Evolutionary conservation across 768 basidiomycete species (phyloP).

Genomic region (Pilatotrama ljubarskyi): DNA sequence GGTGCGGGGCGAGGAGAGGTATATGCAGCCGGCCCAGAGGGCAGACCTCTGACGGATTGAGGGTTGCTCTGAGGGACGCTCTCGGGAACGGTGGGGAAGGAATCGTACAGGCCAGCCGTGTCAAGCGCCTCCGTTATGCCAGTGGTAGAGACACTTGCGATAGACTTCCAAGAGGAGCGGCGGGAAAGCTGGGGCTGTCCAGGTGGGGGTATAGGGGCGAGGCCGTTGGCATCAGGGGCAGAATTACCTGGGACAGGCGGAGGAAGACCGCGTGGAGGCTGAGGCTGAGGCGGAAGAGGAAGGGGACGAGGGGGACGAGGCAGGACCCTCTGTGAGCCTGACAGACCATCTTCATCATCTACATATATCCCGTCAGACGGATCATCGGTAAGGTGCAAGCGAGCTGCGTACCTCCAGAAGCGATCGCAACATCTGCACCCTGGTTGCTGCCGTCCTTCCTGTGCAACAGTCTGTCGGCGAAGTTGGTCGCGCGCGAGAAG

Average conservation of each 20-base stretch:
- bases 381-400: too few species aligned
- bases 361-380: too few species aligned
- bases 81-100: constrained; percentile 69
- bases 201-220: constrained; percentile 8
- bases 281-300: constrained; percentile 13
- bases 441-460: constrained; percentile 25
- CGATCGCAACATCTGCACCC: constrained; percentile 12
- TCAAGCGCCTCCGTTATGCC: constrained; percentile 51
- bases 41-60: not conserved
- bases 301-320: constrained; percentile 18
- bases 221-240: not conserved
- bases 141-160: constrained; percentile 19
- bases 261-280: constrained; percentile 13
- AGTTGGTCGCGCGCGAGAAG: constrained; percentile 28
- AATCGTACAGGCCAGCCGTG: constrained; percentile 57
- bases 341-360: constrained; percentile 20
- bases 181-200: constrained; percentile 13
- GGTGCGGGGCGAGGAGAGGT: constrained; percentile 17
- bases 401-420: constrained; percentile 15
- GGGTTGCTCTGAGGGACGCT: constrained; percentile 1
- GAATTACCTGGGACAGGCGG: constrained; percentile 12
- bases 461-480: constrained; percentile 27
- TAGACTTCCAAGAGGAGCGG: constrained; percentile 16
- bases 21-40: constrained; percentile 12
- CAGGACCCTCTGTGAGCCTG: constrained; percentile 7